A percentile compares a stretch with the other conserved stretches of the same genome.
These are phyloP conservation scores for Allium fistulosum DNA, from an alignment of 106 monocot genomes.

Conservation along the genomic window DNA sequence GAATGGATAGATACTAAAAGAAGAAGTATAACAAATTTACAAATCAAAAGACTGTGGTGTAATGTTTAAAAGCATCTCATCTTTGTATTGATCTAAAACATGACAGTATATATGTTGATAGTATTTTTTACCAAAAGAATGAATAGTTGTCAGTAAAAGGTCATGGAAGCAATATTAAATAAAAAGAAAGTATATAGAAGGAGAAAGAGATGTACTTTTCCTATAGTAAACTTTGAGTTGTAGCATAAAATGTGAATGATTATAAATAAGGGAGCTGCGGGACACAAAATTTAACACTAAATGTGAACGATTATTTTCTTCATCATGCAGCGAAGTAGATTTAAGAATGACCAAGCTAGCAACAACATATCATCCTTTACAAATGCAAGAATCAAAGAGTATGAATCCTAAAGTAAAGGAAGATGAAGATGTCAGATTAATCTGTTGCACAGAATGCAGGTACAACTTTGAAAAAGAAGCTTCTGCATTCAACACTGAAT, in stretches of 20 bases:
- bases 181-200: too few relatives aligned
- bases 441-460: conserved; percentile 64
- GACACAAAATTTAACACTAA: too few relatives aligned
- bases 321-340: conserved; percentile 36
- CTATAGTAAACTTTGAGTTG: too few relatives aligned
- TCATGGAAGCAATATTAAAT: too few relatives aligned
- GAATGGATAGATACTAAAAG: background rate
- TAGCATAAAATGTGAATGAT: too few relatives aligned
- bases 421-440: conserved; percentile 42
- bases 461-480: conserved; percentile 69
- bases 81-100: background rate
- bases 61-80: background rate
- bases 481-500: conserved; percentile 9
- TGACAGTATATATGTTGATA: background rate
- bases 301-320: background rate
- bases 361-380: conserved; percentile 21
- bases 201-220: too few relatives aligned
- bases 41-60: background rate
- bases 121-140: too few relatives aligned
- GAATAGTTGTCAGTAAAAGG: too few relatives aligned
- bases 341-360: conserved; percentile 24
- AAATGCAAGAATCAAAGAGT: conserved; percentile 22
- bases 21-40: background rate
- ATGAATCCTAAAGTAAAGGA: conserved; percentile 12
- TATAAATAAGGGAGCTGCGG: too few relatives aligned